These are phyloP conservation scores for Diaporthe destruens DNA, from an alignment of 2,329 filamentous ascomycete species.

Conservation along the genomic window DNA sequence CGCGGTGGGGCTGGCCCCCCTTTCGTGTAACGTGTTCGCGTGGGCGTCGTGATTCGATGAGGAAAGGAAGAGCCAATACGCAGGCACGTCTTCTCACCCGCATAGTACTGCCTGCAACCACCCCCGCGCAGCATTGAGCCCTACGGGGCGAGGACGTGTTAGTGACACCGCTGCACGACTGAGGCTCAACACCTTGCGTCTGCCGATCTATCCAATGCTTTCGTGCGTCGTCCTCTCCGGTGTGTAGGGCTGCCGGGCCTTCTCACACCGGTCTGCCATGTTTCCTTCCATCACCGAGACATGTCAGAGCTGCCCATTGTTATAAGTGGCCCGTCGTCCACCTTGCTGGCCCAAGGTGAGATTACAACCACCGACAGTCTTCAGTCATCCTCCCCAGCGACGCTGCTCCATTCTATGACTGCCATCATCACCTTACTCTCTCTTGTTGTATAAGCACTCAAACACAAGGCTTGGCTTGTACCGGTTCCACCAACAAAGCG, in stretches of 20 bases:
- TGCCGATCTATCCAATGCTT: neutral
- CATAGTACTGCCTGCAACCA: neutral
- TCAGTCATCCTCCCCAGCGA: neutral
- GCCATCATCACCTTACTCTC: neutral
- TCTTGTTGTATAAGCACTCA: neutral
- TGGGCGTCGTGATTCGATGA: neutral
- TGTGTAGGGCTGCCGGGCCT: neutral
- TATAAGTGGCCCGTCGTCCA: conserved; percentile 6
- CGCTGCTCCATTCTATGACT: neutral
- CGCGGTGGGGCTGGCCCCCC: neutral
- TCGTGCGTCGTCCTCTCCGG: too few relatives aligned
- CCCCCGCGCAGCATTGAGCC: conserved; percentile 31
- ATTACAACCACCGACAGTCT: neutral
- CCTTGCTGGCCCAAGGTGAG: neutral
- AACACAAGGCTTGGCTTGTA: neutral
- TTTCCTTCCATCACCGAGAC: neutral
- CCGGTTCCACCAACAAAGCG: neutral
- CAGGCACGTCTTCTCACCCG: neutral
- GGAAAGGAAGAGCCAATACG: neutral
- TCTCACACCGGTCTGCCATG: neutral
- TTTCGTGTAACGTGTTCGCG: conserved; percentile 21
- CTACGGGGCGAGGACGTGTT: conserved; percentile 32
- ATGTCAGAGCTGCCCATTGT: too few relatives aligned
- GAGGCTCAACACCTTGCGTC: conserved; percentile 27
- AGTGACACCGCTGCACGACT: conserved; percentile 35